A percentile compares a stretch with the other conserved stretches of the same genome.
Conservation (phyloP, 331 rosid genomes). For the Quercus phellos region DNA sequence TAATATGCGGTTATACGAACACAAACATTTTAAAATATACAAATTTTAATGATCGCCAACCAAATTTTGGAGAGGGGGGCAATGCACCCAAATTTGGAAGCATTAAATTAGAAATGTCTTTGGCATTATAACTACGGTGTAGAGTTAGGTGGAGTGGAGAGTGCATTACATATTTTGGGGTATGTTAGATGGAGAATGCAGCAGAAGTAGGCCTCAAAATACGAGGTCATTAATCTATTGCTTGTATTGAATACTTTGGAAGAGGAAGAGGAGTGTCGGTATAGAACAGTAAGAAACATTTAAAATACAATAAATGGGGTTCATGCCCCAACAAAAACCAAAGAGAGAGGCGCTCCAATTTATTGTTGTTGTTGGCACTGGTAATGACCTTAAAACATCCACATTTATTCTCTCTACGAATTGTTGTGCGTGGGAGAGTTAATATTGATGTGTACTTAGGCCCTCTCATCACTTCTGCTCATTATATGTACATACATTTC, state of each 20-base stretch:
- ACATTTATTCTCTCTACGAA: not conserved
- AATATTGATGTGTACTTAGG: not conserved
- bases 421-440: not conserved
- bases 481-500: no score
- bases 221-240: slow-evolving; percentile 3
- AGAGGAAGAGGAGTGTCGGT: not conserved
- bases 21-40: not conserved
- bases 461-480: not conserved
- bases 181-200: not conserved
- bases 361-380: slow-evolving; percentile 20
- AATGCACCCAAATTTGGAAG: not conserved
- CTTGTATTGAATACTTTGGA: not conserved
- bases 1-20: not conserved
- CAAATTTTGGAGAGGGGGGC: not conserved
- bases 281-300: slow-evolving; percentile 2
- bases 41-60: not conserved
- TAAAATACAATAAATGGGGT: slow-evolving; percentile 17
- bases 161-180: not conserved
- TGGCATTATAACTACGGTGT: not conserved
- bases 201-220: slow-evolving; percentile 1
- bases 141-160: slow-evolving; percentile 18
- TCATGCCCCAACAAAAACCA: slow-evolving; percentile 17
- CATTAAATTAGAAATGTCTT: slow-evolving; percentile 11
- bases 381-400: slow-evolving; percentile 9
- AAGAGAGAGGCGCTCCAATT: slow-evolving; percentile 13